phyloP scores from a whole-genome alignment of 441 rosid species.

The Populus hybrid region DNA sequence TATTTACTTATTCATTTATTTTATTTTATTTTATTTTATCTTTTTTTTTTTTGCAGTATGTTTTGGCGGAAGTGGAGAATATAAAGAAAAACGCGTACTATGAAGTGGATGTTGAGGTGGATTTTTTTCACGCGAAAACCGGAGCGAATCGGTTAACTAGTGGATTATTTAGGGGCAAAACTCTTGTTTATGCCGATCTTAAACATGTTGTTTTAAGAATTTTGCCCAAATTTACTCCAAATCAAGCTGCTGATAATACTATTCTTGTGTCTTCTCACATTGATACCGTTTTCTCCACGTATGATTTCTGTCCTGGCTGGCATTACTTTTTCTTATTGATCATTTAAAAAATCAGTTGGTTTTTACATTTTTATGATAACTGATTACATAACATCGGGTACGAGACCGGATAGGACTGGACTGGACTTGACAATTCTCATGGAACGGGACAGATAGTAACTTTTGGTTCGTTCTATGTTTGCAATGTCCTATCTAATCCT shows the following conservation, averaged over 20 bases:
- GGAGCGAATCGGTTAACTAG: conserved; percentile 66
- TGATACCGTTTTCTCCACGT: conserved; percentile 91
- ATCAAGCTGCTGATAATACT: conserved; percentile 70
- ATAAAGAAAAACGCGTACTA: conserved; percentile 70
- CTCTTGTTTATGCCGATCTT: conserved; percentile 83
- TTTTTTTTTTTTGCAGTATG: conserved; percentile 53
- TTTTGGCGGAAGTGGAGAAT: conserved; percentile 59
- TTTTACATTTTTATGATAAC: neutral
- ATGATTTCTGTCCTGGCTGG: conserved; percentile 35
- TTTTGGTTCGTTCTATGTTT: neutral
- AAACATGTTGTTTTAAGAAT: conserved; percentile 68
- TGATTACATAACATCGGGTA: neutral
- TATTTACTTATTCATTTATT: neutral
- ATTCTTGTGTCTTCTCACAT: conserved; percentile 92
- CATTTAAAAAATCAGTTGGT: neutral
- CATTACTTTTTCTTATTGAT: neutral
- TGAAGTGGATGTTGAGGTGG: conserved; percentile 91
- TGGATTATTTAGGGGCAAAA: conserved; percentile 74
- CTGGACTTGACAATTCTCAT: neutral
- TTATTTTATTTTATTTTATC: neutral
- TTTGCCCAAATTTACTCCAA: conserved; percentile 67
- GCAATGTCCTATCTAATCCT: neutral
- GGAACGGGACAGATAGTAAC: neutral
- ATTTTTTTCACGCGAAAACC: conserved; percentile 54
- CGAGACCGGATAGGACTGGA: neutral